Percentiles rank a stretch among this genome's conserved stretches.
Conservation (phyloP, 805 yeast genomes). For the Candida sonorensis region DNA sequence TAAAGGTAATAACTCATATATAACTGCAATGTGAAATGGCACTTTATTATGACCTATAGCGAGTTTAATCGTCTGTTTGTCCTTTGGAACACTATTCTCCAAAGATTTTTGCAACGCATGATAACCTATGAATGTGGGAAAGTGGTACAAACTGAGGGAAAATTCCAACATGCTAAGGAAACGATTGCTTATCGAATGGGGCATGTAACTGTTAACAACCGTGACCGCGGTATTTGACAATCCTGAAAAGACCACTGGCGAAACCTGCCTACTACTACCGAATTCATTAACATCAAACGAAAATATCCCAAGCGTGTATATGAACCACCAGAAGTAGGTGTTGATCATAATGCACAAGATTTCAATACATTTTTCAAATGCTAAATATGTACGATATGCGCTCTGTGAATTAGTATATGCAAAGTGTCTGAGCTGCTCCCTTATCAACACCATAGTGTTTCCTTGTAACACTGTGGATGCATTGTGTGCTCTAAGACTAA, state of each 20-base stretch:
- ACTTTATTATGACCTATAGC: constrained; percentile 14
- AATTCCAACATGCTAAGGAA: too few relatives aligned
- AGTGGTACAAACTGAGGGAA: background rate
- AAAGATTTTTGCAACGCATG: constrained; percentile 12
- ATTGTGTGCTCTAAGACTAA: background rate
- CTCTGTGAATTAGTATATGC: too few relatives aligned
- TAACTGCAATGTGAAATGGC: constrained; percentile 28
- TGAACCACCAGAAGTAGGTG: constrained; percentile 15
- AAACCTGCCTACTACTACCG: too few relatives aligned
- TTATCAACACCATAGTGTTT: too few relatives aligned
- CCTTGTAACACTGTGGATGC: too few relatives aligned
- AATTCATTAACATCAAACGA: background rate
- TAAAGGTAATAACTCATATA: constrained; percentile 26
- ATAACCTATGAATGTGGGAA: constrained; percentile 14
- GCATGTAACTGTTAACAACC: too few relatives aligned
- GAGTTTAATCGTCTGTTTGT: constrained; percentile 6
- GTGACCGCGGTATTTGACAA: too few relatives aligned
- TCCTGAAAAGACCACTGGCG: too few relatives aligned
- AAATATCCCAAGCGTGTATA: constrained; percentile 6
- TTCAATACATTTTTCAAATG: background rate
- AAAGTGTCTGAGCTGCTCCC: too few relatives aligned
- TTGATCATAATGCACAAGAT: constrained; percentile 1
- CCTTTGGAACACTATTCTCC: constrained; percentile 17
- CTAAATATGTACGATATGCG: background rate
- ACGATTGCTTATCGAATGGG: background rate